Evolutionary conservation across 169 alveolate genomes (phyloP).

Genomic region (Toxoplasma gondii): DNA sequence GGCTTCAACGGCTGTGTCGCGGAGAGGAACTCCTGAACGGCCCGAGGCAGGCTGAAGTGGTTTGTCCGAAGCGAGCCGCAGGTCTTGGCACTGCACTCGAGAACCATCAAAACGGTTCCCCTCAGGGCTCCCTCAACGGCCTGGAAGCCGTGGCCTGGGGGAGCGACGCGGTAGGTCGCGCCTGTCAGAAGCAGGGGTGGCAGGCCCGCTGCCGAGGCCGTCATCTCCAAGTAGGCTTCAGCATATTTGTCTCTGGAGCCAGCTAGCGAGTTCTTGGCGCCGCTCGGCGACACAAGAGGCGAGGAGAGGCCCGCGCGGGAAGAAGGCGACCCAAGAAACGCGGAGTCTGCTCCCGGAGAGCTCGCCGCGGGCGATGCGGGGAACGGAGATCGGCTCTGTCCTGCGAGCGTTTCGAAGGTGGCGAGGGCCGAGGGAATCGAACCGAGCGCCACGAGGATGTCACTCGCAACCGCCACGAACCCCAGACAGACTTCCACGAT

Average conservation of each 20-base stretch:
- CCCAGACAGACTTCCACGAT: conserved; percentile 21
- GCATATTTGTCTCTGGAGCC: background rate
- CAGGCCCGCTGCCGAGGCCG: conserved; percentile 11
- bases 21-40: conserved; percentile 56
- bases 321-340: background rate
- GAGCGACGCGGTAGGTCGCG: conserved; percentile 50
- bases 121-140: conserved; percentile 57
- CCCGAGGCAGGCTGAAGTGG: conserved; percentile 45
- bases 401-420: background rate
- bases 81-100: conserved; percentile 38
- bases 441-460: background rate
- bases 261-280: background rate
- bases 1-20: conserved; percentile 17
- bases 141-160: conserved; percentile 13
- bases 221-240: background rate
- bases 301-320: background rate
- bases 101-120: conserved; percentile 35
- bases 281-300: background rate
- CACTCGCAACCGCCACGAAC: background rate
- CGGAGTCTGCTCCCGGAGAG: background rate
- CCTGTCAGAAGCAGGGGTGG: conserved; percentile 58
- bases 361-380: background rate
- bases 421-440: background rate
- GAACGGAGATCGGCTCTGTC: background rate
- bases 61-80: background rate